Conservation (phyloP, 129 eudicot species). For the Sambucus nigra region DNA sequence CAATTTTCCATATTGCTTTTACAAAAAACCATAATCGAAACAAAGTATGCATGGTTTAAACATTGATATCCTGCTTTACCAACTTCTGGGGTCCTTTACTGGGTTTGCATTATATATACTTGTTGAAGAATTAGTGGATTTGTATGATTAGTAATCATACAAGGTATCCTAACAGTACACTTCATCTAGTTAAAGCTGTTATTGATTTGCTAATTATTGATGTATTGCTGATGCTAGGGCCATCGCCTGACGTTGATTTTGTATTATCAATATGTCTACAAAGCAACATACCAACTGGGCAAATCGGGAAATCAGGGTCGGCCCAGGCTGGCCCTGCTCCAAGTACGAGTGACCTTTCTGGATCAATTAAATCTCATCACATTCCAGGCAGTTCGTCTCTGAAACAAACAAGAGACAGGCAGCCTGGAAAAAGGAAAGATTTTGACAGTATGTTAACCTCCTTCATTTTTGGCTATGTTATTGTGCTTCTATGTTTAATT, state of each 20-base stretch:
- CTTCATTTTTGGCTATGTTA: neutral
- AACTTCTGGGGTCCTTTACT: too few species aligned
- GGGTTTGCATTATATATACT: too few species aligned
- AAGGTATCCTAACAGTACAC: neutral
- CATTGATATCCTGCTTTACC: too few species aligned
- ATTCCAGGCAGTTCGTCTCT: slow-evolving; percentile 20
- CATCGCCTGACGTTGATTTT: slow-evolving; percentile 82
- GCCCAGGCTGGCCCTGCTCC: slow-evolving; percentile 48
- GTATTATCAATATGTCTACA: slow-evolving; percentile 79
- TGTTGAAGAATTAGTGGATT: too few species aligned
- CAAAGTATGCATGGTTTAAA: too few species aligned
- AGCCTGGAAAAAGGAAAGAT: slow-evolving; percentile 61
- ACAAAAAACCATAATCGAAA: too few species aligned
- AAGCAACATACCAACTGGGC: slow-evolving; percentile 47
- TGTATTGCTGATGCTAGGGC: slow-evolving; percentile 47
- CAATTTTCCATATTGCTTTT: too few species aligned
- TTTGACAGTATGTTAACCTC: slow-evolving; percentile 50
- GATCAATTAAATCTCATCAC: slow-evolving; percentile 47
- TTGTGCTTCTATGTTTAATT: neutral
- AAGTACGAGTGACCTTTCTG: slow-evolving; percentile 58
- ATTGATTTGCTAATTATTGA: slow-evolving; percentile 8
- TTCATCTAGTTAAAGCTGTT: neutral
- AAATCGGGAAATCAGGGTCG: slow-evolving; percentile 28
- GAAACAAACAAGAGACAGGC: slow-evolving; percentile 58
- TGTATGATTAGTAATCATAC: too few species aligned